Conservation (phyloP, 495 filamentous ascomycete species). For the Penicillium ochrochloron region DNA sequence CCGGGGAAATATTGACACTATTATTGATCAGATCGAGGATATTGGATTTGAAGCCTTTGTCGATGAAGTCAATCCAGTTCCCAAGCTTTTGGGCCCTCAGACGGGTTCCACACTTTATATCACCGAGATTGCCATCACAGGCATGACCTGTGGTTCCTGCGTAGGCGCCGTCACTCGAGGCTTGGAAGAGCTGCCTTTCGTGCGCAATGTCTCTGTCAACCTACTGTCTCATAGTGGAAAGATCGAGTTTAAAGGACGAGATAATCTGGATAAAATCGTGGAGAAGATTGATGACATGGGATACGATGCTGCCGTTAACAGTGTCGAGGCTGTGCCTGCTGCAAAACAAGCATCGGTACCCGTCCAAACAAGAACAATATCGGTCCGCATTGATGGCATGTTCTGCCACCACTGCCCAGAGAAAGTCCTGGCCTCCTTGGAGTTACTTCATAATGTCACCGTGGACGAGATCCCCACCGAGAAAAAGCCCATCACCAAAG, state of each 20-base stretch:
- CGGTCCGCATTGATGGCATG: conserved; percentile 78
- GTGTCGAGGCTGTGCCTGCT: conserved; percentile 27
- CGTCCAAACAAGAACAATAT: conserved; percentile 57
- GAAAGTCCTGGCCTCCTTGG: conserved; percentile 59
- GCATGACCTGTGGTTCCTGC: conserved; percentile 87
- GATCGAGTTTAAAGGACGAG: conserved; percentile 61
- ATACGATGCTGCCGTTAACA: conserved; percentile 68
- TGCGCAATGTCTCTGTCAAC: conserved; percentile 68
- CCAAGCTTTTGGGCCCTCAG: conserved; percentile 25
- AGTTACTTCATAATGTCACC: conserved; percentile 52
- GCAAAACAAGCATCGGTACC: conserved; percentile 15
- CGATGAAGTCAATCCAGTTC: conserved; percentile 44
- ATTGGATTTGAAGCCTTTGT: conserved; percentile 60
- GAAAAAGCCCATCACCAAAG: conserved; percentile 66
- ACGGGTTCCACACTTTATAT: conserved; percentile 33
- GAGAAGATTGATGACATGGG: conserved; percentile 80
- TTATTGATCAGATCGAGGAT: conserved; percentile 57
- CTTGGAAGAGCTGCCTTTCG: conserved; percentile 64
- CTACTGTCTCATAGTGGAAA: conserved; percentile 74
- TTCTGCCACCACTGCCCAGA: conserved; percentile 84
- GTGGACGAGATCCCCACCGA: conserved; percentile 56
- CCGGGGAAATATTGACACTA: conserved; percentile 43
- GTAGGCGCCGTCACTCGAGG: conserved; percentile 65
- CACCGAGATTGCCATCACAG: conserved; percentile 71
- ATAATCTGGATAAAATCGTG: conserved; percentile 61